Conservation (phyloP, 1,284 basidiomycete genomes). For the Irpex sp. region DNA sequence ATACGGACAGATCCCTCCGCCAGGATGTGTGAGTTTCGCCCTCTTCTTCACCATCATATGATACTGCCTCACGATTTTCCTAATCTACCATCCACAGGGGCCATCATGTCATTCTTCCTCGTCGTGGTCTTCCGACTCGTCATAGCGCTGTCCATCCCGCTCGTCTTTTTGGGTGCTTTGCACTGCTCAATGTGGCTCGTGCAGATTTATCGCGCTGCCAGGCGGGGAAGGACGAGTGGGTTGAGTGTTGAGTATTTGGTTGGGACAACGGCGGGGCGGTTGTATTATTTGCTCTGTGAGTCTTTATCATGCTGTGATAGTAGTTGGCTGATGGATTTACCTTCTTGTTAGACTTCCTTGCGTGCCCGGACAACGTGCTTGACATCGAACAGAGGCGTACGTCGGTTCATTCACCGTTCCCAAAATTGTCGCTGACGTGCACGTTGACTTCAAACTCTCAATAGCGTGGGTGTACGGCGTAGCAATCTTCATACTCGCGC, state of each 20-base stretch:
- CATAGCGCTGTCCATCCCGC: constrained; percentile 65
- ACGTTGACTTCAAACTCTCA: background rate
- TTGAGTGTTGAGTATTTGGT: constrained; percentile 72
- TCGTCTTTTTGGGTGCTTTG: constrained; percentile 67
- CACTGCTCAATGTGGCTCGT: constrained; percentile 82
- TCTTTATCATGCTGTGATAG: constrained; percentile 6
- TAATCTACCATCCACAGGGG: constrained; percentile 41
- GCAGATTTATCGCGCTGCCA: constrained; percentile 78
- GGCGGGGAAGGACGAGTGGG: constrained; percentile 68
- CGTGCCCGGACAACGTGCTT: constrained; percentile 82
- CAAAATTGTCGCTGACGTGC: background rate
- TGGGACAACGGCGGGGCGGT: constrained; percentile 69
- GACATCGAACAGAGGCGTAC: constrained; percentile 70
- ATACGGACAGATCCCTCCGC: constrained; percentile 68
- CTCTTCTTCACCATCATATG: background rate
- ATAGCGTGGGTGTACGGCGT: constrained; percentile 69
- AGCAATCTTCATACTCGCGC: constrained; percentile 58
- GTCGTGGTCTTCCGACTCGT: constrained; percentile 72
- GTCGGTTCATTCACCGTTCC: constrained; percentile 20
- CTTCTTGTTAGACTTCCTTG: constrained; percentile 62
- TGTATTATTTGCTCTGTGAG: constrained; percentile 77
- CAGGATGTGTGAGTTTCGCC: constrained; percentile 52
- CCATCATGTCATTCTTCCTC: constrained; percentile 62
- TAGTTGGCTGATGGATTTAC: background rate
- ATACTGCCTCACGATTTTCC: background rate